Evolutionary conservation across 2,329 filamentous ascomycete species (phyloP).

Genomic region (Calonectria naviculata): DNA sequence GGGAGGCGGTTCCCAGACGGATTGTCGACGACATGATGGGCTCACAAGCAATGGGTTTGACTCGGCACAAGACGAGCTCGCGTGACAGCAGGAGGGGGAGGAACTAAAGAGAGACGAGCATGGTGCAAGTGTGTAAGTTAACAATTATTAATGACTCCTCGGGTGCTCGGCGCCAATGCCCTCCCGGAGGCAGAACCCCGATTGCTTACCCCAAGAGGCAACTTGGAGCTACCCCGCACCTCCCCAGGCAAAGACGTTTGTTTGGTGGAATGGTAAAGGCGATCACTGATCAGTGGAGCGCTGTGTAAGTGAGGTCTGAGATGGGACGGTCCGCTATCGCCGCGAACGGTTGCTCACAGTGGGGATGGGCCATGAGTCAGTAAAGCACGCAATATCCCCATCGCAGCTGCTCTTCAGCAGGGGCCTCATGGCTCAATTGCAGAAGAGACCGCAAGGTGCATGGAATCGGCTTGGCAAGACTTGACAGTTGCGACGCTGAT

Average conservation of each 20-base stretch:
- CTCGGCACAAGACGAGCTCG: background rate
- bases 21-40: conserved; percentile 46
- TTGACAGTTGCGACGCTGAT: no score
- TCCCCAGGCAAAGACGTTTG: conserved; percentile 52
- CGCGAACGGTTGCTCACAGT: background rate
- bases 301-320: background rate
- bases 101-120: background rate
- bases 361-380: background rate
- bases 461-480: no score
- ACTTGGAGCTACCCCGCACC: conserved; percentile 14
- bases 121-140: background rate
- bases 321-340: background rate
- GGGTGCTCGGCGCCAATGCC: no score
- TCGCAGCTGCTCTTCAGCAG: background rate
- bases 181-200: background rate
- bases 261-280: background rate
- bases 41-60: background rate
- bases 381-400: background rate
- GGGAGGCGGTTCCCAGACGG: conserved; percentile 67
- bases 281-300: background rate
- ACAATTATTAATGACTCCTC: conserved; percentile 2
- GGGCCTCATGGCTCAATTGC: background rate
- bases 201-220: conserved; percentile 5
- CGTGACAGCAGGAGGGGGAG: background rate
- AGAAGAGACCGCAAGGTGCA: no score